Percentiles rank a stretch among this genome's conserved stretches.
These are phyloP conservation scores for Aureobasidium sp. DNA, from an alignment of 2,329 filamentous ascomycete genomes.

Conservation along the genomic window DNA sequence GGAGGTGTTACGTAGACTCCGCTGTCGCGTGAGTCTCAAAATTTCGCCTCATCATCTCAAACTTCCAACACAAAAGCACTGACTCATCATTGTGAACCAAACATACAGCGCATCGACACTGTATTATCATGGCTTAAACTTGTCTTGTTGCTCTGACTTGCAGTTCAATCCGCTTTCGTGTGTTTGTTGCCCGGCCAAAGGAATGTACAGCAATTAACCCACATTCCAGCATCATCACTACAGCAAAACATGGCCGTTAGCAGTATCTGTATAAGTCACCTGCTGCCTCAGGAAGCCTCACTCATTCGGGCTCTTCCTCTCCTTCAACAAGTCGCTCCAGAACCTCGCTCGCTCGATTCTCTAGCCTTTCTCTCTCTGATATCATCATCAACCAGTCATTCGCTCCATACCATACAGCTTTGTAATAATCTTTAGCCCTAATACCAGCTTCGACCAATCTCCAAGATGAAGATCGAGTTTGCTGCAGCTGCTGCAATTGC, in stretches of 20 bases:
- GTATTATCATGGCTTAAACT: constrained; percentile 1
- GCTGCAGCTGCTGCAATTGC: constrained; percentile 29
- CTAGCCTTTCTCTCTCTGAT: constrained; percentile 1
- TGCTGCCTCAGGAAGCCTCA: constrained; percentile 20
- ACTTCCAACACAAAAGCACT: background rate
- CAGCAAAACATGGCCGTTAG: constrained; percentile 30
- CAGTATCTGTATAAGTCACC: constrained; percentile 32
- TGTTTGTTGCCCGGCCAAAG: constrained; percentile 33
- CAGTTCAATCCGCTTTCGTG: constrained; percentile 27
- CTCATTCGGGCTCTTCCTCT: constrained; percentile 23
- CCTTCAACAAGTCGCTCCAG: constrained; percentile 30
- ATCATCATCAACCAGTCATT: constrained; percentile 19
- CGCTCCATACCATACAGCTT: constrained; percentile 7
- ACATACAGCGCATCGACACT: background rate
- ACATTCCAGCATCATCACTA: constrained; percentile 32
- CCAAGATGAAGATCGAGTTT: constrained; percentile 32
- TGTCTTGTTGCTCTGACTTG: constrained; percentile 19
- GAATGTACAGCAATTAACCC: constrained; percentile 29
- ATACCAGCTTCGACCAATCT: constrained; percentile 8
- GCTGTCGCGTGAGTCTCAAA: background rate
- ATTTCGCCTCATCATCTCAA: background rate
- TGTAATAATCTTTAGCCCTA: constrained; percentile 16
- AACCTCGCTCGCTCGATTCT: constrained; percentile 37
- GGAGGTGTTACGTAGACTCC: background rate
- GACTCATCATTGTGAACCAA: background rate